Conservation (phyloP, 1,139 yeast species). For the Debaryomyces robertsiae region DNA sequence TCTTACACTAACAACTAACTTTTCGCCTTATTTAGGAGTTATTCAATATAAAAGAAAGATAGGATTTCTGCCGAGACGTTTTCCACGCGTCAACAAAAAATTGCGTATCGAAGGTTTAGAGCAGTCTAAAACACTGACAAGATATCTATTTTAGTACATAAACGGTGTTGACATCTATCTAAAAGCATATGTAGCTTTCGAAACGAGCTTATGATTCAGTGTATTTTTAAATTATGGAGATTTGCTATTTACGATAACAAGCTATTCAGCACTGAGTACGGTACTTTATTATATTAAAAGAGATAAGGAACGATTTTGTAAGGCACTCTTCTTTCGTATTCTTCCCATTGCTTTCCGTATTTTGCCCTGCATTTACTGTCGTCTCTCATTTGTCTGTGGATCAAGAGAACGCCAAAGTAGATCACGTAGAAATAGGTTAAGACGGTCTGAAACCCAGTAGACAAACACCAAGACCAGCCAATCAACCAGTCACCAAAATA, state of each 20-base stretch:
- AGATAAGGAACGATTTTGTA: constrained; percentile 88
- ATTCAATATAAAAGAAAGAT: not conserved
- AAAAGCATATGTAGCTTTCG: too few species aligned
- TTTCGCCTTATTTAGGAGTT: not conserved
- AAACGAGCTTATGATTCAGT: too few species aligned
- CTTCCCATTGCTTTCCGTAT: constrained; percentile 84
- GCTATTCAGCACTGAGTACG: too few species aligned
- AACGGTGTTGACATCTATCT: too few species aligned
- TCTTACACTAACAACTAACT: too few species aligned
- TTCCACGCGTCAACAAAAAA: constrained; percentile 8
- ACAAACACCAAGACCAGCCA: constrained; percentile 90
- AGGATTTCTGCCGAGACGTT: constrained; percentile 6
- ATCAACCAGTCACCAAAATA: constrained; percentile 95
- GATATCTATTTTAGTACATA: too few species aligned
- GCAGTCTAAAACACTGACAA: too few species aligned
- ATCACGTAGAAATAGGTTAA: constrained; percentile 85
- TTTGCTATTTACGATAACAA: too few species aligned
- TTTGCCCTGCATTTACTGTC: constrained; percentile 87
- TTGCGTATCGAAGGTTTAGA: not conserved
- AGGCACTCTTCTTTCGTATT: constrained; percentile 79
- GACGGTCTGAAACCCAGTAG: constrained; percentile 82
- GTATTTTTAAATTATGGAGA: too few species aligned
- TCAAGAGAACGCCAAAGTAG: constrained; percentile 76
- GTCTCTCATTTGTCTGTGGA: constrained; percentile 90
- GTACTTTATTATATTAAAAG: constrained; percentile 56